phyloP scores from a whole-genome alignment of 2,329 filamentous ascomycete genomes.

The Curvularia hawaiiensis region DNA sequence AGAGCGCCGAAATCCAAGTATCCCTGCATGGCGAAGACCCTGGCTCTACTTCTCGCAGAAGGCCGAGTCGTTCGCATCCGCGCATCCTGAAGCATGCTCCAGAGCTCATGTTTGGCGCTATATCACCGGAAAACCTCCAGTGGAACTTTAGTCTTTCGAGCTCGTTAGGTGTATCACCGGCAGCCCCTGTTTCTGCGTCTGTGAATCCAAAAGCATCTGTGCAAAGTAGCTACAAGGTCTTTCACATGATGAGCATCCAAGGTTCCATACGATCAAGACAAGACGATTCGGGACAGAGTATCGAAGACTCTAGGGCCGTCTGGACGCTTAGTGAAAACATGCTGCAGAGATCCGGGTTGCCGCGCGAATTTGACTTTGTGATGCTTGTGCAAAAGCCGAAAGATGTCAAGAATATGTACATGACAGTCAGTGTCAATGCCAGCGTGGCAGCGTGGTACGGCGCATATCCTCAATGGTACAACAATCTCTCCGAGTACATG shows the following conservation, averaged over 20 bases:
- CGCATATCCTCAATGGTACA: conserved; percentile 50
- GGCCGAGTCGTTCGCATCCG: conserved; percentile 37
- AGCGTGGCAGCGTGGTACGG: conserved; percentile 50
- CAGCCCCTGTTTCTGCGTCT: conserved; percentile 48
- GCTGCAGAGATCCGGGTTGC: conserved; percentile 55
- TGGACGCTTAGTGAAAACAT: conserved; percentile 59
- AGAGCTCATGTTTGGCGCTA: conserved; percentile 55
- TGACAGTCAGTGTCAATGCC: conserved; percentile 52
- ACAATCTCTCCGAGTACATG: conserved; percentile 46
- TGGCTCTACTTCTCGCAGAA: conserved; percentile 7
- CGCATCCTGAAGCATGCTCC: conserved; percentile 57
- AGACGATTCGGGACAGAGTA: conserved; percentile 46
- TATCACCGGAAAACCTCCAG: conserved; percentile 55
- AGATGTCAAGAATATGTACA: conserved; percentile 46
- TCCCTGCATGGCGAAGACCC: conserved; percentile 38
- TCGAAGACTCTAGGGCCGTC: conserved; percentile 54
- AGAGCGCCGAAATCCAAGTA: conserved; percentile 53
- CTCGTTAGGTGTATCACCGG: conserved; percentile 53
- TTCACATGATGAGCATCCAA: conserved; percentile 58
- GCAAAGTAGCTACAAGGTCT: conserved; percentile 51
- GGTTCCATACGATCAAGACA: conserved; percentile 52
- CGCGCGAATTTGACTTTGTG: conserved; percentile 59
- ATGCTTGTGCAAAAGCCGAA: conserved; percentile 55
- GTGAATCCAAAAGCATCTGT: conserved; percentile 51
- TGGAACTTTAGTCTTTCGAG: conserved; percentile 56